These are phyloP conservation scores for Penicillium desertorum DNA, from an alignment of 495 filamentous ascomycete species.

Conservation along the genomic window DNA sequence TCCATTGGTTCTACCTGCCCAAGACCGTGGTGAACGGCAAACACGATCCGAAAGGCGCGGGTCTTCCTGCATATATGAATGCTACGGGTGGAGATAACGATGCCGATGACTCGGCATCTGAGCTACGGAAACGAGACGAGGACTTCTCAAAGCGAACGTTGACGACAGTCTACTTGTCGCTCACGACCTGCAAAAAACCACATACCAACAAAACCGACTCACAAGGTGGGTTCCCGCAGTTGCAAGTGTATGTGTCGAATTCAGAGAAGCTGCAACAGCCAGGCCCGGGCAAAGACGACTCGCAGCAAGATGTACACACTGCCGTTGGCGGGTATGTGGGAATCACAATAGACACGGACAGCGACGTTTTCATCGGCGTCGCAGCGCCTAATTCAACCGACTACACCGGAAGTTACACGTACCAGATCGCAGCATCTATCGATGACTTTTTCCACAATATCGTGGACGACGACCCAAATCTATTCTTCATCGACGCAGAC, in stretches of 20 bases:
- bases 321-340: constrained; percentile 59
- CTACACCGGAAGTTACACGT: constrained; percentile 65
- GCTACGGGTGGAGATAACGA: background rate
- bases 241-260: constrained; percentile 75
- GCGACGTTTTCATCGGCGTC: constrained; percentile 73
- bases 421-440: constrained; percentile 79
- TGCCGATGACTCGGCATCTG: constrained; percentile 16
- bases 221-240: constrained; percentile 57
- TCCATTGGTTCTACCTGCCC: constrained; percentile 56
- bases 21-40: constrained; percentile 41
- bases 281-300: constrained; percentile 54
- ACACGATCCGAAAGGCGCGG: constrained; percentile 27
- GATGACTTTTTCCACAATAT: constrained; percentile 69
- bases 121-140: constrained; percentile 26
- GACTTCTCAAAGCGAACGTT: constrained; percentile 26
- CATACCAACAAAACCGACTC: constrained; percentile 37
- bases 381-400: constrained; percentile 60
- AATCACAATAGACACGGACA: constrained; percentile 38
- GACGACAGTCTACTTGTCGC: constrained; percentile 68
- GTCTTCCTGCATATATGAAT: constrained; percentile 41
- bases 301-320: constrained; percentile 39
- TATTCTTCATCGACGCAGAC: constrained; percentile 81
- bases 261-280: constrained; percentile 63
- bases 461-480: constrained; percentile 44
- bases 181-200: constrained; percentile 80